phyloP scores from a whole-genome alignment of 306 rosid species.

The Cucurbita moschata region DNA sequence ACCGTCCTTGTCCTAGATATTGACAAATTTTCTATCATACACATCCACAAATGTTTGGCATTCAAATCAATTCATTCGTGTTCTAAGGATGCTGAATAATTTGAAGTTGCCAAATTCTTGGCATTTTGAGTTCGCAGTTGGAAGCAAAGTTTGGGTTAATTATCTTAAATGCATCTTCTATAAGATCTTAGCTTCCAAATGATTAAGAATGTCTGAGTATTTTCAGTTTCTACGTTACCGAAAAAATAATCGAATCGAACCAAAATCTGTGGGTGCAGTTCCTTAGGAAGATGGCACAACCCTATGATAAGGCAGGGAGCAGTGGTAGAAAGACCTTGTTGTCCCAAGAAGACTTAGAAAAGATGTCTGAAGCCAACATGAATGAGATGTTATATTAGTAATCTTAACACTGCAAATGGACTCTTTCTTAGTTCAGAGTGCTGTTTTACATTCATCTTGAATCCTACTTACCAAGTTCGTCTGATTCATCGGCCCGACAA shows the following conservation, averaged over 20 bases:
- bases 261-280: slow-evolving; percentile 37
- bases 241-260: background rate
- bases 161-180: background rate
- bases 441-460: background rate
- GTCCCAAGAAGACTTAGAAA: slow-evolving; percentile 73
- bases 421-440: background rate
- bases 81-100: background rate
- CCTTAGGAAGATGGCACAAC: slow-evolving; percentile 91
- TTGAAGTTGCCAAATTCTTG: background rate
- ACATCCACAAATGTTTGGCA: background rate
- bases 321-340: slow-evolving; percentile 56
- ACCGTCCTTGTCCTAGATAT: background rate
- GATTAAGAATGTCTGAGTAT: background rate
- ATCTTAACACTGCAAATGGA: background rate
- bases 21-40: background rate
- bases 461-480: background rate
- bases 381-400: slow-evolving; percentile 30
- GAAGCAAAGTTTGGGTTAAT: background rate
- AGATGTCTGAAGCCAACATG: slow-evolving; percentile 39
- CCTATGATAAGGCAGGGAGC: slow-evolving; percentile 75
- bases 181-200: background rate
- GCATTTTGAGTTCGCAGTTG: background rate
- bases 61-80: background rate
- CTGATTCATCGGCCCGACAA: background rate
- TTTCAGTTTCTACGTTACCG: background rate